Percentiles rank a stretch among this genome's conserved stretches.
phyloP scores from a whole-genome alignment of 495 filamentous ascomycete species.

The Extremus antarcticus region DNA sequence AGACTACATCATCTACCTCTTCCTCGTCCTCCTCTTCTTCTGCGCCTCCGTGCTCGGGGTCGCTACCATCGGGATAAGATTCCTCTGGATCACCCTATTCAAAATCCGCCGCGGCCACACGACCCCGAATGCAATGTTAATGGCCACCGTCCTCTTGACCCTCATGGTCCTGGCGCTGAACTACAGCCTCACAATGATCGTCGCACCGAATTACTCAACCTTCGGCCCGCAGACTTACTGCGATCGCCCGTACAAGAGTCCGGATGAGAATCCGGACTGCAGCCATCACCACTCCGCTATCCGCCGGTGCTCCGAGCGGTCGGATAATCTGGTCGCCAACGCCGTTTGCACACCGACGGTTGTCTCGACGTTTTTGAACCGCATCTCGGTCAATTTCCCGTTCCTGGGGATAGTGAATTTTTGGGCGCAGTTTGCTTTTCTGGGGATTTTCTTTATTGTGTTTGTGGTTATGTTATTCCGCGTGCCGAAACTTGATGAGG shows the following conservation, averaged over 20 bases:
- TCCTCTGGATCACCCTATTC: slow-evolving; percentile 89
- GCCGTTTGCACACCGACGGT: slow-evolving; percentile 83
- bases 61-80: slow-evolving; percentile 77
- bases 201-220: slow-evolving; percentile 88
- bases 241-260: slow-evolving; percentile 45
- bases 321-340: slow-evolving; percentile 48
- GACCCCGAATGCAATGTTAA: slow-evolving; percentile 80
- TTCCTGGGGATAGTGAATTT: slow-evolving; percentile 90
- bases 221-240: slow-evolving; percentile 95
- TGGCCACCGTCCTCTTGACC: slow-evolving; percentile 82
- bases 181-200: slow-evolving; percentile 80
- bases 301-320: slow-evolving; percentile 66
- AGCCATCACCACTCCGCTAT: slow-evolving; percentile 58
- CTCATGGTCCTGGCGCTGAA: slow-evolving; percentile 82
- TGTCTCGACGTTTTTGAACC: slow-evolving; percentile 83
- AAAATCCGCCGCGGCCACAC: slow-evolving; percentile 80
- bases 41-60: slow-evolving; percentile 75
- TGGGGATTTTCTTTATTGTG: slow-evolving; percentile 74
- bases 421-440: slow-evolving; percentile 88
- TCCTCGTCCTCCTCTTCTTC: slow-evolving; percentile 79
- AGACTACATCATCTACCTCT: slow-evolving; percentile 79
- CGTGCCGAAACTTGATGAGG: slow-evolving; percentile 63
- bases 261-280: slow-evolving; percentile 64
- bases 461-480: slow-evolving; percentile 66
- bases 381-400: slow-evolving; percentile 88